Evolutionary conservation across 805 yeast genomes (phyloP), one percentile per base, ranked within the genome.

Genomic region (Blastobotrys attinorum): DNA sequence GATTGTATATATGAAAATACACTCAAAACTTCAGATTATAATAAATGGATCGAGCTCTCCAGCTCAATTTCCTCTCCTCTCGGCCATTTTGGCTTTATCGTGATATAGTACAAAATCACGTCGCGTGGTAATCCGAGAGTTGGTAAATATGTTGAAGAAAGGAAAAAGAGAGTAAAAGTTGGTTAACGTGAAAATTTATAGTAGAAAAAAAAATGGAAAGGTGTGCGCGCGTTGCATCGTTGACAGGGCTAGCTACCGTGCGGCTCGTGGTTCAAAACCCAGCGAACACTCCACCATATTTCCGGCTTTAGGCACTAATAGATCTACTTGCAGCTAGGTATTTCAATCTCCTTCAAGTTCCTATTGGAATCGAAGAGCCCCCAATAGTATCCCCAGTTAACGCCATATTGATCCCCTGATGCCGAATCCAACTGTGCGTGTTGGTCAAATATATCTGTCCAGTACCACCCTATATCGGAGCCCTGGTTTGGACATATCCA

Each of bases 361-460:
- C 85, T 60, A 42, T 76, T 71, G 4, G 56, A 51, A 1, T 71
- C 66, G 52, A 81, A 79, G 6, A 81, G 46, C 0, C 87, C 89
- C 87, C 87, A 81, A 50, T 79, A 76, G 0, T 83, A 71, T 53
- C 81, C 87, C 86, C 86, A 79, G 43, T 60, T 13, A n/a, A n/a
- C n/a, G n/a, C n/a, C n/a, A n/a, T n/a, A n/a, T n/a, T n/a, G n/a
- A n/a, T n/a, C n/a, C 4, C 22, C 21, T 25, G 27, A 33, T 23
- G 25, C 18, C 11, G 39, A 21, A 17, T 21, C n/a, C 2, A 31
- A 27, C 50, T 79, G 81, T 85, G 85, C 79, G 0, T 84, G 83
- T 54, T 79, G 84, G 61, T 81, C 85, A 61, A 77, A 80, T 0
- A 83, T 86, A 54, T 80, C 85, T 54, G 77, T 79, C 61, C 70